Base-by-base conservation (phyloP, 2,329 filamentous ascomycete genomes). In the Apiospora marii region DNA sequence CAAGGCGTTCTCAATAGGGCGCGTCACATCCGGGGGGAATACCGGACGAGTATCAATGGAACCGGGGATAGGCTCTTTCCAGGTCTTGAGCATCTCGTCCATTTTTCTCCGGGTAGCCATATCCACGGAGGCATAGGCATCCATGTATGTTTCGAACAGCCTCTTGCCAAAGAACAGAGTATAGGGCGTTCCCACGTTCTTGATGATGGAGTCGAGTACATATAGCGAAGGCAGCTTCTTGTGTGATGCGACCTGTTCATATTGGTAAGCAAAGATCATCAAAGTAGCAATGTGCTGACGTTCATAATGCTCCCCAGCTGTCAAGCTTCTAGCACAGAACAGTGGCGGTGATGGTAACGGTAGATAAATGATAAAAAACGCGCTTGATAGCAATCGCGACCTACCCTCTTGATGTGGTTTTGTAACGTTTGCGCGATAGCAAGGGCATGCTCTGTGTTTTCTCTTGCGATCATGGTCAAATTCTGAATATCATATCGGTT, bases 101-200 rank as follows among this genome's bases (percentile, higher is more conserved):
- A 99, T 93, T 83, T 97, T 97, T 77, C 92, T 92, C 75, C 96
- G 91, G 30, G 95, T 95, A 73, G 89, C 88, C 75, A 90, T 89
- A 78, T 98, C 95, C 74, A 98, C 95, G 73, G 97, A 90, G 4
- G 93, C 93, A 81, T 98, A 99, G 49, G 96, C 94, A 79, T 97
- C 94, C 95, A 98, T 98, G 81, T 98, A 99, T 5, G 94, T 98
- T 77, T 92, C 90, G 83, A 96, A 98, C 51, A 99, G 90, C 79
- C 96, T 96, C 53, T 94, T 92, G 70, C 95, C 94, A 76, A 99
- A 93, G 82, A 98, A 98, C 16, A 98, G 88, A 0, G 96, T 98
- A 83, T 99, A 99, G 10, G 96, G 96, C 0, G 96, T 98, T 74
- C 96, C 96, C 74, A 99, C 95, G 86, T 99, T 98, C 84, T 99